Evolutionary conservation across 805 yeast genomes (phyloP).

Genomic region (Hanseniaspora jakobsenii): DNA sequence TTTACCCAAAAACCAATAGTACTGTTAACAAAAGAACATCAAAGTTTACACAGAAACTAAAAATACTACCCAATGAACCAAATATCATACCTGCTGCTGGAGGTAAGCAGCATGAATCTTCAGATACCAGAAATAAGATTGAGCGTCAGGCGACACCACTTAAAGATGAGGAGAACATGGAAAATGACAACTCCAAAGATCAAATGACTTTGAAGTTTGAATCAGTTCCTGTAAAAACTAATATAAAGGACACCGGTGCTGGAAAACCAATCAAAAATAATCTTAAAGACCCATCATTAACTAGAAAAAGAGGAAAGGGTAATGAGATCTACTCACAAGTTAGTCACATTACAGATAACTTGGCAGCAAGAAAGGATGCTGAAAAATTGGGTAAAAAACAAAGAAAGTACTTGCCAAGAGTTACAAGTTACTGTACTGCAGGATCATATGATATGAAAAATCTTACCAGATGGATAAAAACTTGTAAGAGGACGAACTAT

Average conservation of each 20-base stretch:
- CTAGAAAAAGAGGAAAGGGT: slow-evolving; percentile 24
- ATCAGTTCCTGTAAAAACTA: too few relatives aligned
- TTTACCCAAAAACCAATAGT: slow-evolving; percentile 27
- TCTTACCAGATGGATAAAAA: slow-evolving; percentile 70
- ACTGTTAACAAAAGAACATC: slow-evolving; percentile 61
- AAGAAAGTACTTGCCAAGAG: slow-evolving; percentile 76
- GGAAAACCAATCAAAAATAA: not conserved
- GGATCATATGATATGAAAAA: slow-evolving; percentile 86
- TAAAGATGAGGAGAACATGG: too few relatives aligned
- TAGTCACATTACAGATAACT: slow-evolving; percentile 62
- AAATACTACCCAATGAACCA: slow-evolving; percentile 40
- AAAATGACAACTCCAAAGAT: too few relatives aligned
- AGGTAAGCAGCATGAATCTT: too few relatives aligned
- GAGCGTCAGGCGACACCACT: too few relatives aligned
- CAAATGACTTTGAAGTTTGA: slow-evolving; percentile 2
- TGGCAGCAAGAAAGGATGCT: slow-evolving; percentile 82
- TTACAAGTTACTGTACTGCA: slow-evolving; percentile 92
- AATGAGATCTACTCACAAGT: slow-evolving; percentile 73
- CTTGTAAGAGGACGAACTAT: slow-evolving; percentile 57
- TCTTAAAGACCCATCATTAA: slow-evolving; percentile 1
- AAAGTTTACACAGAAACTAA: slow-evolving; percentile 60
- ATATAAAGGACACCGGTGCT: too few relatives aligned
- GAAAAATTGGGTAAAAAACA: slow-evolving; percentile 71
- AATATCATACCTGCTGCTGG: not conserved
- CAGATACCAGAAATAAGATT: too few relatives aligned